Evolutionary conservation across 139 green algal species (phyloP), one percentile per base, ranked within the genome.

Genomic region (Haematococcus lacustris): DNA sequence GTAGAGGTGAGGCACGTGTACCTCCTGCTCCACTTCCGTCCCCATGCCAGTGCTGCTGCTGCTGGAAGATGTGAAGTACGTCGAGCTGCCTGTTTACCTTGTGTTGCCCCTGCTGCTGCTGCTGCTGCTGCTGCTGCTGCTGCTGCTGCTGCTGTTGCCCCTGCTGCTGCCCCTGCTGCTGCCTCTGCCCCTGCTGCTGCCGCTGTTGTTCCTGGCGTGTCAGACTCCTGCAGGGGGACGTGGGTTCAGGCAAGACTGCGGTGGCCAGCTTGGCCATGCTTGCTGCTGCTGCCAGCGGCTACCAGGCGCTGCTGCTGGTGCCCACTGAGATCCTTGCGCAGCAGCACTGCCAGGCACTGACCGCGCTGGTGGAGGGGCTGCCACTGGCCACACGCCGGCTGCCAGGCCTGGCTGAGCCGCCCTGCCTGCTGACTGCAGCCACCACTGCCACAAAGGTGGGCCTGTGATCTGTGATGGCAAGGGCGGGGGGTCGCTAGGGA

Each of bases 221-320:
- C 75, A 82, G 91, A 50, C 84, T 98, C 73, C 83, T 98, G 53
- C 92, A 97, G 80, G 95, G 95, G 4, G 95, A 99, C 72, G 95
- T 99, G 26, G 95, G 95, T 3, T 93, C 87, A 51, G 95, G 95
- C 73, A 99, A 99, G 75, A 94, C 93, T 0, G 84, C 89, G 25
- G 91, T 99, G 34, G 92, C 93, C 4, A 75, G 97, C 35, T 70
- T 98, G 60, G 86, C 91, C 1, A 79, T 92, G 78, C 69, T 96
- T 64, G 86, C 83, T 3, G 85, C 83, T 0, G 83, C 82, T 9
- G 86, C n/a, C n/a, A n/a, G n/a, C n/a, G 90, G 91, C 41, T 88
- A 83, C 38, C 92, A 98, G 82, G 88, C 76, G 0, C 82, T 91
- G 35, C 68, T 99, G 65, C 91, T 99, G 83, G 91, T 84, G 0